Conservation (phyloP, 1,284 basidiomycete genomes). For the Fistulinella cinereoalba region DNA sequence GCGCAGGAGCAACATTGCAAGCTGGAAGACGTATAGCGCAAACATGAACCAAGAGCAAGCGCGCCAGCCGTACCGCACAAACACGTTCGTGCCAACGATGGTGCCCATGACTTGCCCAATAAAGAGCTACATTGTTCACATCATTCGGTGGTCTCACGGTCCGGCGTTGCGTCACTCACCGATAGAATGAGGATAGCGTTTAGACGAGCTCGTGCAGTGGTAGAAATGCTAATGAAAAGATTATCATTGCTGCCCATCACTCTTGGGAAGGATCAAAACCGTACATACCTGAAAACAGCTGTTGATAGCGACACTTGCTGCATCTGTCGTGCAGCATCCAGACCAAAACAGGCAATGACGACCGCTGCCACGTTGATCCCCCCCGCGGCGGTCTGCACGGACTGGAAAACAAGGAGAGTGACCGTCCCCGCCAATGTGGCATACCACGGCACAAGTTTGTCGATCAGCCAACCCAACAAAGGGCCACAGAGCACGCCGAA, state of each 20-base stretch:
- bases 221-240: conserved; percentile 41
- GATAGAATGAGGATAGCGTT: conserved; percentile 63
- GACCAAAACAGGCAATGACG: conserved; percentile 42
- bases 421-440: conserved; percentile 51
- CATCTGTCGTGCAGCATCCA: conserved; percentile 47
- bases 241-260: not conserved
- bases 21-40: conserved; percentile 46
- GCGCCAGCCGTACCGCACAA: conserved; percentile 59
- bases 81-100: conserved; percentile 58
- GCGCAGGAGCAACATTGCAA: conserved; percentile 45
- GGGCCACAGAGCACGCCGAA: conserved; percentile 64
- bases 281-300: conserved; percentile 36
- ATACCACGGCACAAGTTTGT: conserved; percentile 65
- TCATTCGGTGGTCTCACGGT: no score
- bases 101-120: conserved; percentile 66
- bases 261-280: not conserved
- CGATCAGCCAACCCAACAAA: conserved; percentile 57
- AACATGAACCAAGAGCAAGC: conserved; percentile 51
- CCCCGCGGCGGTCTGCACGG: conserved; percentile 56
- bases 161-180: conserved; percentile 31
- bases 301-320: conserved; percentile 40
- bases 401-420: conserved; percentile 42
- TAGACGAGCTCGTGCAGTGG: conserved; percentile 54
- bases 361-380: conserved; percentile 60
- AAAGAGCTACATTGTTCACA: conserved; percentile 39